These are phyloP conservation scores for Tetratostichococcus sp. DNA, from an alignment of 139 green algal species.

Conservation along the genomic window DNA sequence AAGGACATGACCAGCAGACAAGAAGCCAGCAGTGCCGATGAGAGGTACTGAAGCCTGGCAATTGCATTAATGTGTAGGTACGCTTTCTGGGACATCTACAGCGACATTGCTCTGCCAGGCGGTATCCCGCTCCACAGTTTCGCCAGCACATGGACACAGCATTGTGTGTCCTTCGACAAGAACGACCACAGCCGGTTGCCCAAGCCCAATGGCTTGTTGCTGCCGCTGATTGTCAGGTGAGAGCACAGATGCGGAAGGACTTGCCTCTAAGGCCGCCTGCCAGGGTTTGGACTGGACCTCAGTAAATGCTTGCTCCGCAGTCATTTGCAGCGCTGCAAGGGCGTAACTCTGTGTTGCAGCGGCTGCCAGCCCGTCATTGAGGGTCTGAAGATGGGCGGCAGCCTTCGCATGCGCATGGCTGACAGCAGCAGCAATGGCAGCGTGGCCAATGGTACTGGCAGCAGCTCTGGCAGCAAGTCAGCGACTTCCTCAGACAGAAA, in stretches of 20 bases:
- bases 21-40: too few species aligned
- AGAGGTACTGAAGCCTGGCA: too few species aligned
- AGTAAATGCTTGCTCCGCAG: too few species aligned
- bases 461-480: not conserved
- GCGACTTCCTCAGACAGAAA: too few species aligned
- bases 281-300: too few species aligned
- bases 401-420: too few species aligned
- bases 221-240: not conserved
- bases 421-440: not conserved
- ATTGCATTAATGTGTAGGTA: not conserved
- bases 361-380: not conserved
- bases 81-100: slow-evolving; percentile 13
- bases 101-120: slow-evolving; percentile 16
- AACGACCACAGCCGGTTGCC: slow-evolving; percentile 9
- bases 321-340: too few species aligned
- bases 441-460: not conserved
- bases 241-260: too few species aligned
- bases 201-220: not conserved
- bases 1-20: too few species aligned
- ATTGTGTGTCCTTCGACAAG: slow-evolving; percentile 16
- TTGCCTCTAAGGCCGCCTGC: too few species aligned
- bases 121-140: slow-evolving; percentile 23
- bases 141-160: slow-evolving; percentile 1
- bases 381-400: not conserved
- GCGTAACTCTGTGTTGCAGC: not conserved